phyloP scores from a whole-genome alignment of 1,139 yeast species.

The Pneumocystis canis region DNA sequence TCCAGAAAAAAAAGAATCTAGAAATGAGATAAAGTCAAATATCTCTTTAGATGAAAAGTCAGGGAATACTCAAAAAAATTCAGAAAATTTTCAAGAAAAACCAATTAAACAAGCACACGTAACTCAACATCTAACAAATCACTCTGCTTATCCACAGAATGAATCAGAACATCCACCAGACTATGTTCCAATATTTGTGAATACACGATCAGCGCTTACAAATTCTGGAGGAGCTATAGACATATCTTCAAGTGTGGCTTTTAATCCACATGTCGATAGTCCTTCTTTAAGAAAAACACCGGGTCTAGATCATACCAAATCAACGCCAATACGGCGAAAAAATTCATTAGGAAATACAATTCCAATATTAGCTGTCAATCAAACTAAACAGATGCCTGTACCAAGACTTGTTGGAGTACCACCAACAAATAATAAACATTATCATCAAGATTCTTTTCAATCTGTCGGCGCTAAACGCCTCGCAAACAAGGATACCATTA shows the following conservation, averaged over 20 bases:
- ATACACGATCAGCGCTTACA: neutral
- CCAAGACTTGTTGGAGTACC: constrained; percentile 1
- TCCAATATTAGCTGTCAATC: neutral
- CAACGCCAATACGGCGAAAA: neutral
- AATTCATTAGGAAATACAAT: neutral
- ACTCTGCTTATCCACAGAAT: neutral
- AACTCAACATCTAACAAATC: neutral
- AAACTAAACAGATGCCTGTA: neutral
- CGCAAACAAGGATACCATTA: neutral
- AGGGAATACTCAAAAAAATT: neutral
- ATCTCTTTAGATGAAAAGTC: neutral
- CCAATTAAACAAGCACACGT: neutral
- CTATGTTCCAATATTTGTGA: neutral
- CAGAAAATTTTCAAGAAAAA: neutral
- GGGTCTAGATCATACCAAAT: neutral
- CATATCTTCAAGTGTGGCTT: neutral
- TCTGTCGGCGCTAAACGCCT: neutral
- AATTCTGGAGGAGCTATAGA: neutral
- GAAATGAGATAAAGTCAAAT: neutral
- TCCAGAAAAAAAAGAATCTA: neutral
- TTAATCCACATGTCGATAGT: neutral
- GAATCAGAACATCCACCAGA: neutral
- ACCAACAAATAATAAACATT: neutral
- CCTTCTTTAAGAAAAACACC: constrained; percentile 1
- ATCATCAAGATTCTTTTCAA: neutral